A percentile compares a stretch with the other conserved stretches of the same genome.
Conservation (phyloP, 1,284 basidiomycete species). For the Porogramme epimiltina region DNA sequence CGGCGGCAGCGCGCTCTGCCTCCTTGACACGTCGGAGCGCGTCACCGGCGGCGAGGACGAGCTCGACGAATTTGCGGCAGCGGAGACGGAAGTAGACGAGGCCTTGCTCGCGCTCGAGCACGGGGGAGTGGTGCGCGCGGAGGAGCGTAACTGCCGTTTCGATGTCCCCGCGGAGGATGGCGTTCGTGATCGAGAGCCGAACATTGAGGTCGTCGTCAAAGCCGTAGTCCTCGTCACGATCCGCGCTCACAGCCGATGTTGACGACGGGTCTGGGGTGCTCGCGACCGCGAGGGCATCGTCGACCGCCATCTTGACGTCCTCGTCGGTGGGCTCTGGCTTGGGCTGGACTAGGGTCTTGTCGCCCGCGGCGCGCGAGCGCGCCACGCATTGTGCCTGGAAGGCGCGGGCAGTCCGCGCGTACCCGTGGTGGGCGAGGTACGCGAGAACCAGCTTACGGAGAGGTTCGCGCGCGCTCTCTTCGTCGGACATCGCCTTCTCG, state of each 20-base stretch:
- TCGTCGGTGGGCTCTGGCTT: conserved; percentile 40
- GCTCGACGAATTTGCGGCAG: conserved; percentile 82
- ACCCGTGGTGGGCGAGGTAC: conserved; percentile 82
- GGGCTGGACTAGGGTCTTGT: neutral
- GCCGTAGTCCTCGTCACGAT: conserved; percentile 10
- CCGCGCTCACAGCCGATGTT: neutral
- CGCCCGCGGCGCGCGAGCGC: conserved; percentile 11
- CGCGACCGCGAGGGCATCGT: conserved; percentile 17
- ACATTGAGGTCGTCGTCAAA: conserved; percentile 54
- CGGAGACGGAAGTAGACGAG: conserved; percentile 75
- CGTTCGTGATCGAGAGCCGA: conserved; percentile 70
- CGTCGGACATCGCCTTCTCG: conserved; percentile 24
- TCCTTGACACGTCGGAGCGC: conserved; percentile 59
- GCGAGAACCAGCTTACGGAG: conserved; percentile 74
- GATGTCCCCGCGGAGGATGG: conserved; percentile 69
- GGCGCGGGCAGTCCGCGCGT: conserved; percentile 65
- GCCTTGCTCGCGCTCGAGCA: conserved; percentile 66
- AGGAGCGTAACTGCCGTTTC: conserved; percentile 67
- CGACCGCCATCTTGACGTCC: conserved; percentile 23
- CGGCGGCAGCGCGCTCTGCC: conserved; percentile 31
- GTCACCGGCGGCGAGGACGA: conserved; percentile 69
- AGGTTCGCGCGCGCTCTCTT: conserved; percentile 38
- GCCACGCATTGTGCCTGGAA: conserved; percentile 45
- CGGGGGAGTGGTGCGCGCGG: conserved; percentile 55
- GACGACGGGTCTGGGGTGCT: neutral